A percentile compares a stretch with the other conserved stretches of the same genome.
These are phyloP conservation scores for Phytophthora sojae DNA, from an alignment of 352 stramenopile species.

Conservation along the genomic window DNA sequence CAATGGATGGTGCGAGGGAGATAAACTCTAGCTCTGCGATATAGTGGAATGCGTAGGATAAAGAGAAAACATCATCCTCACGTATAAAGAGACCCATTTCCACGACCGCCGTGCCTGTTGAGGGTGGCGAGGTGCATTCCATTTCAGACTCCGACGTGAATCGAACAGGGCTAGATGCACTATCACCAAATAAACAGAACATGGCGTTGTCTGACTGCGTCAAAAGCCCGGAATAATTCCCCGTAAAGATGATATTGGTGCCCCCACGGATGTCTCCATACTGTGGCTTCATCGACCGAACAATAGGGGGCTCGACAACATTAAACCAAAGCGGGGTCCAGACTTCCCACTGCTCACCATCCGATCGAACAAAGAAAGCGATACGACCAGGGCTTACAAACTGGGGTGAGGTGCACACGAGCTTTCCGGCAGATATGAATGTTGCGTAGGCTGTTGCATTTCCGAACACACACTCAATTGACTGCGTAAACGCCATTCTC, in stretches of 20 bases:
- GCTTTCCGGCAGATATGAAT: constrained; percentile 31
- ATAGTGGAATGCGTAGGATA: constrained; percentile 50
- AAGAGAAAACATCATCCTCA: constrained; percentile 22
- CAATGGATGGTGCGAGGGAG: constrained; percentile 26
- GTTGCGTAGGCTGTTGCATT: constrained; percentile 28
- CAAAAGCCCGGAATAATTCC: constrained; percentile 34
- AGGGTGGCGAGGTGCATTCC: constrained; percentile 37
- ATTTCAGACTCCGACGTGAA: constrained; percentile 20
- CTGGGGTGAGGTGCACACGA: constrained; percentile 41
- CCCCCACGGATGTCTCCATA: constrained; percentile 38
- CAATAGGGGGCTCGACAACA: constrained; percentile 20
- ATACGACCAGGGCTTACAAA: constrained; percentile 12
- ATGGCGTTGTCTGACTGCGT: constrained; percentile 7
- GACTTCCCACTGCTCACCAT: constrained; percentile 20
- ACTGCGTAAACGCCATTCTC: constrained; percentile 26
- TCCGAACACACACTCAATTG: constrained; percentile 49
- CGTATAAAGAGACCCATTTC: constrained; percentile 43
- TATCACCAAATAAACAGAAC: constrained; percentile 46
- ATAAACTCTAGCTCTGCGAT: constrained; percentile 23
- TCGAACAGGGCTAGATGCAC: constrained; percentile 8
- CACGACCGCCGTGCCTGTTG: background rate
- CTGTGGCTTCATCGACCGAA: constrained; percentile 30
- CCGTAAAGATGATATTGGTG: constrained; percentile 36
- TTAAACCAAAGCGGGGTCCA: constrained; percentile 32
- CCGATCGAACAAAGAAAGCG: constrained; percentile 26